Evolutionary conservation across 495 filamentous ascomycete genomes (phyloP).

Genomic region (Neurospora sp.): DNA sequence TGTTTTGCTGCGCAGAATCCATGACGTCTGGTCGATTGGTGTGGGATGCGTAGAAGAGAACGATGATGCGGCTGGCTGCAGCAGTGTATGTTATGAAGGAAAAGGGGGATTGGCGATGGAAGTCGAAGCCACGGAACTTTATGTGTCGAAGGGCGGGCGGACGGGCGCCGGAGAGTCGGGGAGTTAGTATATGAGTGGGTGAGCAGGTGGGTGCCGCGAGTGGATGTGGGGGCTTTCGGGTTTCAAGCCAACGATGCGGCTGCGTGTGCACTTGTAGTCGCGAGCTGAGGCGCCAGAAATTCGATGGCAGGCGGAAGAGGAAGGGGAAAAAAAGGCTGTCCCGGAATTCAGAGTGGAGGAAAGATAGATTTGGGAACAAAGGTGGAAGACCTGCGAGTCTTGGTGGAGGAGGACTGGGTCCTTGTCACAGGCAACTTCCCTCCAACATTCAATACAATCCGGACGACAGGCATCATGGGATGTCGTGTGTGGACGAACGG

Average conservation of each 20-base stretch:
- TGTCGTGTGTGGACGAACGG: background rate
- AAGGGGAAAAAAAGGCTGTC: background rate
- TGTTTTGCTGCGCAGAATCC: constrained; percentile 5
- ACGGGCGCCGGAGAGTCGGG: background rate
- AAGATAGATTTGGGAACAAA: background rate
- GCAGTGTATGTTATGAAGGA: background rate
- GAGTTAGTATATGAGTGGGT: background rate
- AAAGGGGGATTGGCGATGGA: background rate
- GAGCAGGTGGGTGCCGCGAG: background rate
- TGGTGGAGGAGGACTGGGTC: background rate
- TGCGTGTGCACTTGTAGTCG: background rate
- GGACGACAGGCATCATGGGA: background rate
- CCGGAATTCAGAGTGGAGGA: background rate
- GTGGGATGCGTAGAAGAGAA: background rate
- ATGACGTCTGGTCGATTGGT: background rate
- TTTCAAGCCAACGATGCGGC: background rate
- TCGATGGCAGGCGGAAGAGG: background rate
- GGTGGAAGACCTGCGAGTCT: background rate
- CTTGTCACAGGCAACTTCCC: background rate
- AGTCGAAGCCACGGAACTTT: background rate
- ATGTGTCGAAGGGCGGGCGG: background rate
- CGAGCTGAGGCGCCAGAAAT: background rate
- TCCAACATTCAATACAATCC: background rate
- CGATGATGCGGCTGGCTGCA: background rate
- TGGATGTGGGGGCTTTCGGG: background rate